Evolutionary conservation across 129 eudicot genomes (phyloP).

Genomic region (Arctium minus): DNA sequence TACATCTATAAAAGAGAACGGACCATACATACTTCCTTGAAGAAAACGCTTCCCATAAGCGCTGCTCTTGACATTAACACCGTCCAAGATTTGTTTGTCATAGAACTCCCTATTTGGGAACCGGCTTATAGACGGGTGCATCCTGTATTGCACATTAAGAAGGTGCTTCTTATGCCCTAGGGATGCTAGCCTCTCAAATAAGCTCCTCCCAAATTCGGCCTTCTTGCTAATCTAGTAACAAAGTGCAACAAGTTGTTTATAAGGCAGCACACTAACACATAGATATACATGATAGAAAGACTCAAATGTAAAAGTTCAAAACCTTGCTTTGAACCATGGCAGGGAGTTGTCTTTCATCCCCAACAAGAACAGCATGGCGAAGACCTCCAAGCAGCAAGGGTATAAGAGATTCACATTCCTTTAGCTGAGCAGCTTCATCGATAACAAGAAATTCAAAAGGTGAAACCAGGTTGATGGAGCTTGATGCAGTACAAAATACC

Average conservation of each 20-base stretch:
- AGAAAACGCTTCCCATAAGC: constrained; percentile 29
- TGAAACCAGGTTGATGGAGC: constrained; percentile 42
- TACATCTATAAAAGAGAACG: constrained; percentile 60
- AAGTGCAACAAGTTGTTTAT: neutral
- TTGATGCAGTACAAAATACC: constrained; percentile 74
- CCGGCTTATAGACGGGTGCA: constrained; percentile 79
- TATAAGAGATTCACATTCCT: constrained; percentile 73
- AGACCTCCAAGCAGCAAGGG: constrained; percentile 60
- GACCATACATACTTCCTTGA: constrained; percentile 35
- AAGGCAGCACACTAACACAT: neutral
- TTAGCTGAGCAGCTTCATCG: constrained; percentile 89
- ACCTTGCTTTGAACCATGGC: constrained; percentile 91
- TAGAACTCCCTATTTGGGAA: constrained; percentile 78
- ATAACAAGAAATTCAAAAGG: constrained; percentile 46
- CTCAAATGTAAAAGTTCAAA: neutral
- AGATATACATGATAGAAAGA: neutral
- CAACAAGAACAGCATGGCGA: constrained; percentile 61
- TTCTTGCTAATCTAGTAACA: constrained; percentile 39
- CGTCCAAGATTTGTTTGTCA: constrained; percentile 45
- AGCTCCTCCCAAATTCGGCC: constrained; percentile 72
- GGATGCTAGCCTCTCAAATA: constrained; percentile 54
- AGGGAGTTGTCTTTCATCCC: constrained; percentile 73
- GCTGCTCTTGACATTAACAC: constrained; percentile 32
- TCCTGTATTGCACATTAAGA: constrained; percentile 72
- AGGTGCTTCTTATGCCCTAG: constrained; percentile 68